Percentiles rank a stretch among this genome's conserved stretches.
Conservation (phyloP, 1,284 basidiomycete genomes). For the Omphalotus olearius region DNA sequence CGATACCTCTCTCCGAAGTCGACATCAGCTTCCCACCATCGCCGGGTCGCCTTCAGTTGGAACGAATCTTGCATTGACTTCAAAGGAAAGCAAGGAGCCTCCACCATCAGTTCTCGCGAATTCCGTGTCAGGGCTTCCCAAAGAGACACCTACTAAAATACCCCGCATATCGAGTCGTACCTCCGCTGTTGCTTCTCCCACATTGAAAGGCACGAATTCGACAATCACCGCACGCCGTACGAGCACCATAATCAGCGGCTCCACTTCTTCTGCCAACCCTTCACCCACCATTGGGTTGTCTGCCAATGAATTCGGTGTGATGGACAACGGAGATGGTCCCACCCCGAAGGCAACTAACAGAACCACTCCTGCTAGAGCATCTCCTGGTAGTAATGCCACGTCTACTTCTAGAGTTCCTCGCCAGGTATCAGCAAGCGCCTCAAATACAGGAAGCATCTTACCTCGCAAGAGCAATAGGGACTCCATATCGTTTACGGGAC, state of each 20-base stretch:
- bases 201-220: constrained; percentile 47
- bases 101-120: constrained; percentile 50
- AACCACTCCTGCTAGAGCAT: constrained; percentile 44
- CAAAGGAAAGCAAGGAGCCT: constrained; percentile 53
- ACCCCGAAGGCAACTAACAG: constrained; percentile 35
- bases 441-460: constrained; percentile 34
- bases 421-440: constrained; percentile 50
- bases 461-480: constrained; percentile 70
- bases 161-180: constrained; percentile 84
- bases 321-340: constrained; percentile 51
- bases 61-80: constrained; percentile 39
- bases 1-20: constrained; percentile 69
- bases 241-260: constrained; percentile 51
- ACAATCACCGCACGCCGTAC: constrained; percentile 52
- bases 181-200: constrained; percentile 64
- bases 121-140: constrained; percentile 47
- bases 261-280: constrained; percentile 52
- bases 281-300: constrained; percentile 52
- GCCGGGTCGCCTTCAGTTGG: constrained; percentile 87
- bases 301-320: constrained; percentile 75
- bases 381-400: constrained; percentile 41
- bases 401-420: constrained; percentile 60
- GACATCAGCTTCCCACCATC: constrained; percentile 80
- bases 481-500: constrained; percentile 67
- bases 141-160: constrained; percentile 91